Evolutionary conservation across 1,284 basidiomycete species (phyloP), one percentile per base, ranked within the genome.

Genomic region (Ustilago lituana): DNA sequence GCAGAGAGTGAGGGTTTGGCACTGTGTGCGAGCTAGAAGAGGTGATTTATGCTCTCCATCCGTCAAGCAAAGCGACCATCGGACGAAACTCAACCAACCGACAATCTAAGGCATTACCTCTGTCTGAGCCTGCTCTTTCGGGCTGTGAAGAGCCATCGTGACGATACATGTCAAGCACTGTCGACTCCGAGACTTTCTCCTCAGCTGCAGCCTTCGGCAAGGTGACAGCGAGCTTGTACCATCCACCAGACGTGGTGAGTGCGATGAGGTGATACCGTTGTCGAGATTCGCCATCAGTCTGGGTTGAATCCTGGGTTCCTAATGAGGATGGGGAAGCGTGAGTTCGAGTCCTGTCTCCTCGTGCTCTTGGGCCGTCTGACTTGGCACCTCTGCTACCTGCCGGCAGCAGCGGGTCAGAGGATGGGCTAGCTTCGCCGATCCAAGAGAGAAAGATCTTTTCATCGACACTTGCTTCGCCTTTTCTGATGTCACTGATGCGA

Each of bases 221-320:
- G 7, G 44, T 37, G n/a, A 76, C 51, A 5, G 65, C 64, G 14
- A 79, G 52, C 35, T 74, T 73, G 51, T 79, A 79, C 61, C 66
- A 77, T 1, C 71, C 71, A 2, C 77, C 77, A 5, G 74, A 76
- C 4, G 76, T 76, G 9, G 77, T 79, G 24, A 78, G 37, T 8
- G 68, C 74, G 24, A 79, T 53, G 17, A 79, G 57, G 10, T 68
- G 67, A 36, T 48, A 53, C 10, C 45, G 50, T 4, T 31, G 2
- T 8, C 22, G 39, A 15, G 24, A 4, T 17, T 38, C 20, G 17
- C 15, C 4, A 20, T 44, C 29, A 9, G 4, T 2, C 1, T 45
- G 29, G 8, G 1, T 5, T 17, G 15, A 33, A 19, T 24, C 36
- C 11, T 27, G 11, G 5, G 11, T 9, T 4, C 31, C 17, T n/a